These are phyloP conservation scores for Globisporangium nodosum DNA, from an alignment of 352 stramenopile genomes.

Conservation along the genomic window DNA sequence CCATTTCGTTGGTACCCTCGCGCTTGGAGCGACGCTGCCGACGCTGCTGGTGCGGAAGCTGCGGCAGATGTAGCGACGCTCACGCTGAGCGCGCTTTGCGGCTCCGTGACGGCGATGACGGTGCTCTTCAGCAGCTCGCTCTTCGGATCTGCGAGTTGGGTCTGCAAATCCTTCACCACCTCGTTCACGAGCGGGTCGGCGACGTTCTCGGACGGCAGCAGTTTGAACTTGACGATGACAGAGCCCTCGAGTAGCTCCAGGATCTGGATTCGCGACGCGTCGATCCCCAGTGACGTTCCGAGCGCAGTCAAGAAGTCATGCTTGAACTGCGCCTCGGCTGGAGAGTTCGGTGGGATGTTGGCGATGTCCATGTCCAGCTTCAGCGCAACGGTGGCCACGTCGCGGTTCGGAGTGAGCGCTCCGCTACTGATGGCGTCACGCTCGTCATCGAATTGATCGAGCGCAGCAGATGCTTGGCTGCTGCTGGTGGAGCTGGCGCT, in stretches of 20 bases:
- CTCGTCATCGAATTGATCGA: conserved; percentile 24
- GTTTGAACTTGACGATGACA: conserved; percentile 58
- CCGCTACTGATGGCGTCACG: conserved; percentile 19
- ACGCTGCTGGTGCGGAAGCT: background rate
- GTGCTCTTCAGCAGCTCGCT: conserved; percentile 30
- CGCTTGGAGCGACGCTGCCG: conserved; percentile 30
- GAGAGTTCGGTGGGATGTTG: conserved; percentile 39
- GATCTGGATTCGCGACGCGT: conserved; percentile 45
- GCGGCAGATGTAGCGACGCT: conserved; percentile 17
- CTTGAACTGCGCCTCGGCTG: conserved; percentile 49
- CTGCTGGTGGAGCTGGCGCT: conserved; percentile 4
- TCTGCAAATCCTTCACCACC: conserved; percentile 31
- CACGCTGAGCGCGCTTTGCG: conserved; percentile 25
- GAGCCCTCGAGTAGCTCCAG: conserved; percentile 42
- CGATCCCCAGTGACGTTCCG: conserved; percentile 36
- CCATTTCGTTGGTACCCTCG: conserved; percentile 55
- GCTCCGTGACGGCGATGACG: conserved; percentile 28
- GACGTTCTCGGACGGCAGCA: conserved; percentile 40
- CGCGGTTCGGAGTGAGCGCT: conserved; percentile 32
- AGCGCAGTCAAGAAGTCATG: conserved; percentile 27
- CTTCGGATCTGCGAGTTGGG: conserved; percentile 29
- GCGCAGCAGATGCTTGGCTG: conserved; percentile 5
- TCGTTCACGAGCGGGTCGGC: conserved; percentile 48
- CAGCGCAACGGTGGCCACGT: conserved; percentile 43
- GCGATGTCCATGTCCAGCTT: conserved; percentile 61